Evolutionary conservation across 345 rosid genomes (phyloP).

Genomic region (Pugionium cornutum): DNA sequence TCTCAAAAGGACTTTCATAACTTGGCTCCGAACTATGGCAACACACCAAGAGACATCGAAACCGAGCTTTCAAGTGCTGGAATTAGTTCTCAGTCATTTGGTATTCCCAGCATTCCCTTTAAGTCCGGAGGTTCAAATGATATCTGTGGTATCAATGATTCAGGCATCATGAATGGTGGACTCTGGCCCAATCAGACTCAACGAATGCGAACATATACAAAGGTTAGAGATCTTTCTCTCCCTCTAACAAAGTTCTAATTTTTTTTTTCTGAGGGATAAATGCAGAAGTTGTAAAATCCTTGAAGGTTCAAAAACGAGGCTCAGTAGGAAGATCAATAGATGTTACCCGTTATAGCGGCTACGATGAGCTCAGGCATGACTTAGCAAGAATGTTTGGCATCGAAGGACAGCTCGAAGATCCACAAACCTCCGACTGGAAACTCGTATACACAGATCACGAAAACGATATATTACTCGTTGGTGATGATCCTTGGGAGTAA

Average conservation of each 20-base stretch:
- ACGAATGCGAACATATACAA: conserved; percentile 88
- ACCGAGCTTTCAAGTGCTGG: conserved; percentile 89
- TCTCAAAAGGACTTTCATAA: conserved; percentile 88
- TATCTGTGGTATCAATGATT: conserved; percentile 58
- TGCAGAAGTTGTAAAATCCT: conserved; percentile 6
- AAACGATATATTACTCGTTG: conserved; percentile 90
- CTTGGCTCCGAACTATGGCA: conserved; percentile 71
- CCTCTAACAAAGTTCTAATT: neutral
- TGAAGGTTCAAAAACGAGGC: conserved; percentile 96
- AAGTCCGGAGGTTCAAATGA: conserved; percentile 77
- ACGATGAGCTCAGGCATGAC: conserved; percentile 82
- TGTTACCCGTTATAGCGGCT: conserved; percentile 79
- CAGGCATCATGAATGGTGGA: conserved; percentile 72
- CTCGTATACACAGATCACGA: conserved; percentile 92
- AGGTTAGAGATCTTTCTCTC: conserved; percentile 52
- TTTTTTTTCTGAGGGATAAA: neutral
- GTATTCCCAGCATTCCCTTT: conserved; percentile 75
- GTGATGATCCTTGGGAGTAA: conserved; percentile 99
- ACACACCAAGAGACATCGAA: conserved; percentile 71
- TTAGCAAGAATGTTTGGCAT: conserved; percentile 95
- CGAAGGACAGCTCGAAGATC: conserved; percentile 96
- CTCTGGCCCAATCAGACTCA: conserved; percentile 84
- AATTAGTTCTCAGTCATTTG: conserved; percentile 88
- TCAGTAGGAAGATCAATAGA: conserved; percentile 97
- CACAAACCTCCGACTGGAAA: conserved; percentile 90